Evolutionary conservation across 2,329 filamentous ascomycete genomes (phyloP), one percentile per base, ranked within the genome.

Genomic region (Alternaria alternata): DNA sequence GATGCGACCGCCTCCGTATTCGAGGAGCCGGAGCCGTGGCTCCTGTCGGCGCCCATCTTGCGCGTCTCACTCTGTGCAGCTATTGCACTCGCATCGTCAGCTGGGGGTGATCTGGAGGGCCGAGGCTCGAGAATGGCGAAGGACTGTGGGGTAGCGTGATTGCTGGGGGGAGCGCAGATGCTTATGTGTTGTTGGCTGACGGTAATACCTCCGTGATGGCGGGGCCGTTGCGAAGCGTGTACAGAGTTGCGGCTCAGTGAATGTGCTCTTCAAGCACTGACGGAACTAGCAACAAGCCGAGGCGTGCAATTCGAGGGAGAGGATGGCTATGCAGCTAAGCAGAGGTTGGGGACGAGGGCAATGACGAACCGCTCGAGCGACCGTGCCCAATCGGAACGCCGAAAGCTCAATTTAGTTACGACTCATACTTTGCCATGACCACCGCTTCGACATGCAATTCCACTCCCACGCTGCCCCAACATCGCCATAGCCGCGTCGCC

Each of bases 91-190:
- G 72, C 75, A 78, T 78, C 69, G 62, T 78, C 75, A 63, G 73
- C 58, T n/a, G 62, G 58, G 28, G 63, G 63, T 28, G 66, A 61
- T 26, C 61, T 48, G 55, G 58, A 63, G 57, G 71, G 59, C 61
- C 67, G 70, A 64, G 69, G 66, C 57, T 69, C 67, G 58, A 66
- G 72, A 84, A 65, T 85, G 84, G 59, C 80, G 75, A 59, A 82
- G 46, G 54, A 53, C 46, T 48, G 58, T 57, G 58, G 53, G 58
- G 57, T 57, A 59, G 57, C 57, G 46, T 60, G 34, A 22, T 41
- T 51, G 41, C 57, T 36, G 41, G 32, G 12, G 11, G 14, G 32
- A 22, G 47, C 46, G 41, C 46, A 20, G 51, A 24, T 54, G 57
- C 34, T 38, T 57, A 26, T 52, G 26, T 47, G 26, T 34, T 36